Base-by-base conservation (phyloP, 129 eudicot genomes). In the Arctium lappa region DNA sequence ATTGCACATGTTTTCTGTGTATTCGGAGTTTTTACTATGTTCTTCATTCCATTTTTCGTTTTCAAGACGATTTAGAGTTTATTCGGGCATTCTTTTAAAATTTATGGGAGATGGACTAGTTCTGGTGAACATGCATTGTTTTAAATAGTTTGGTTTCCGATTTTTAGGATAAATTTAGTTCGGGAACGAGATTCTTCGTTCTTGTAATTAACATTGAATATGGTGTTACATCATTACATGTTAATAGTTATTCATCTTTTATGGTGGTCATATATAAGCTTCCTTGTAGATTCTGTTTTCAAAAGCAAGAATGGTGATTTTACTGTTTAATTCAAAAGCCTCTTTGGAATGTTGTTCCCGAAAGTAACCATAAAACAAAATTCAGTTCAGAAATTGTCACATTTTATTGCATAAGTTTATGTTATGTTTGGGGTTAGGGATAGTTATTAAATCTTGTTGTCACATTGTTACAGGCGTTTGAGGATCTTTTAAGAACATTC, bases 401-500 rank as follows among this genome's bases (percentile, higher is more conserved):
- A 60, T 60, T 60, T 60, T 16, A 16, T n/a, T 60, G 68, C 68
- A 27, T 39, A 40, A 74, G 9, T 44, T 60, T 48, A 29, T 76
- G 34, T 76, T 8, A 53, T 50, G 5, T 62, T 22, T 22, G 38
- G 18, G 8, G n/a, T 50, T n/a, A 46, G 22, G 44, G 66, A 10
- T 30, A 12, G 1, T 27, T 77, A 18, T 38, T 72, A 3, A 81
- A 38, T 38, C 7, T 16, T 48, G 15, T 60, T 39, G 38, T 84
- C 7, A 13, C 70, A 73, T 62, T 39, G 29, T 78, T 84, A 33
- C 72, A 74, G 80, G 79, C 12, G 5, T 71, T 40, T 78, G 86
- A 48, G 77, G 75, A 42, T 39, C n/a, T n/a, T 56, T 3, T 42
- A 84, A 42, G 34, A 22, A 27, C 27, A 72, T 56, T 78, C 33